Evolutionary conservation across 345 rosid species (phyloP), one percentile per base, ranked within the genome.

Genomic region (Bruguiera parviflora): DNA sequence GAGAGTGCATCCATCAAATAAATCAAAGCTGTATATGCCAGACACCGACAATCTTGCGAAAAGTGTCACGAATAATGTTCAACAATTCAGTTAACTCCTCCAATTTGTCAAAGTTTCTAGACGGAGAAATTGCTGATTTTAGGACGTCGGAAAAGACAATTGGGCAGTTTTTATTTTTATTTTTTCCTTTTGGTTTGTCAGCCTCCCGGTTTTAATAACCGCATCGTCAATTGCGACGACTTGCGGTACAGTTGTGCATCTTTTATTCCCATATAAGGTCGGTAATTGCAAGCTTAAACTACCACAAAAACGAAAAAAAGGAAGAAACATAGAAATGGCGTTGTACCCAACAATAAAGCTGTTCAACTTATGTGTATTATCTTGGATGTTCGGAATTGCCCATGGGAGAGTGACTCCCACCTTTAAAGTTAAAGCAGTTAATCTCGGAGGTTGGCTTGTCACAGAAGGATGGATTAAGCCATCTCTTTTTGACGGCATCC

Each of bases 381-480:
- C 20, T 51, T 67, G 70, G 33, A 8, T 75, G 66, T 39, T 66
- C 53, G 19, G 64, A 60, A 33, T 57, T 46, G 67, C 69, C 19
- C 27, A 70, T 57, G 83, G 77, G 16, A 77, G 78, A 18, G n/a
- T 25, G 4, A 24, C 46, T 43, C 75, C 78, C 27, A 61, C 53
- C 22, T 66, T 61, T 46, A 55, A 58, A 63, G 37, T 83, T 20
- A 79, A 63, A 80, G 93, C 93, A 15, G 93, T 81, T 57, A 86
- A 80, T 73, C 90, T 88, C 15, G 90, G 90, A 64, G 93, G 93
- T 9, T 88, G 93, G 93, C 78, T 86, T 0, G 86, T 88, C 13
- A 79, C 87, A 0, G 93, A 86, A 86, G 89, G 89, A 33, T 86
- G 90, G 93, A 88, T 84, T 56, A 81, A 83, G 25, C 93, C 90